A percentile compares a stretch with the other conserved stretches of the same genome.
Evolutionary conservation across 371 early-diverging fungal genomes (phyloP).

Genomic region (Paraphysoderma sedebokerense): DNA sequence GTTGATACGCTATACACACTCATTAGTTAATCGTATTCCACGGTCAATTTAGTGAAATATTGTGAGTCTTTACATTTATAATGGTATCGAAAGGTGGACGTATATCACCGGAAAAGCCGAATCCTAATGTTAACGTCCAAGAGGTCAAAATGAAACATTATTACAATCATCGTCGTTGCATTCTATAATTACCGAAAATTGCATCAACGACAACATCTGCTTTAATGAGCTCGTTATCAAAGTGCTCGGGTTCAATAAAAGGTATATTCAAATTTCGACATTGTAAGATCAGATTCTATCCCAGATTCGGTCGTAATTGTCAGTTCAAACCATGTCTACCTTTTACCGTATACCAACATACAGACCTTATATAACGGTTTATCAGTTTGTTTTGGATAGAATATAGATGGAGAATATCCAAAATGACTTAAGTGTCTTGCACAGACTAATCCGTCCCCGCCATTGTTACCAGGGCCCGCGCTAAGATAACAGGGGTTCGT

Average conservation of each 20-base stretch:
- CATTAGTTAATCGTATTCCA: no score
- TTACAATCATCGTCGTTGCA: not conserved
- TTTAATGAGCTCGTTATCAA: conserved; percentile 12
- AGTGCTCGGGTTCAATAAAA: conserved; percentile 19
- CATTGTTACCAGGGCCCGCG: conserved; percentile 48
- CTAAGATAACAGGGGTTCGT: not conserved
- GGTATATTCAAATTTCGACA: conserved; percentile 46
- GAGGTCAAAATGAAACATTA: not conserved
- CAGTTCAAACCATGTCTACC: no score
- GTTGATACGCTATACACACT: conserved; percentile 3
- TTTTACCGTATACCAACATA: no score
- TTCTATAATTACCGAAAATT: conserved; percentile 43
- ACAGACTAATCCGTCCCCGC: conserved; percentile 90
- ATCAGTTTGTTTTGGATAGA: conserved; percentile 53
- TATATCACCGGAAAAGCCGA: conserved; percentile 66
- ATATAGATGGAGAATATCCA: conserved; percentile 60
- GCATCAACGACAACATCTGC: conserved; percentile 65
- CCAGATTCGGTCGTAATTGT: no score
- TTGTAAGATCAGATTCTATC: conserved; percentile 43
- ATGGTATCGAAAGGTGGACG: conserved; percentile 59
- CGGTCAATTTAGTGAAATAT: no score
- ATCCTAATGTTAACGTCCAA: conserved; percentile 35
- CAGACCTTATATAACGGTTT: conserved; percentile 45
- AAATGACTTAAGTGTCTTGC: conserved; percentile 76
- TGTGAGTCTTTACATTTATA: conserved; percentile 21